Conservation (phyloP, 768 basidiomycete genomes). For the Rhizopogon salebrosus region DNA sequence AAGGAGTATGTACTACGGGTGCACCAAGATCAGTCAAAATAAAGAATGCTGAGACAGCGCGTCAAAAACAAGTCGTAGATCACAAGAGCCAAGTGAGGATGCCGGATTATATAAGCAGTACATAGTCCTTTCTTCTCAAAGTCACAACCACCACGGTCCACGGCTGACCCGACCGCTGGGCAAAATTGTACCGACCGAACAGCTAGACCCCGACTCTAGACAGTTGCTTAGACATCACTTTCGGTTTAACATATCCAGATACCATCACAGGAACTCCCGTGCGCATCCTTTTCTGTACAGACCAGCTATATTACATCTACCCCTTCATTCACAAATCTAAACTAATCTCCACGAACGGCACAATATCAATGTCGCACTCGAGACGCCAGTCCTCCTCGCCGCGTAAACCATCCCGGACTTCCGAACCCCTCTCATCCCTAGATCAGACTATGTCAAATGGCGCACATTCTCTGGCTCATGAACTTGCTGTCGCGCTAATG, state of each 20-base stretch:
- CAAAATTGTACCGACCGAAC: not conserved
- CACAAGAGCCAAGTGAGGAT: not conserved
- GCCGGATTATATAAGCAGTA: not conserved
- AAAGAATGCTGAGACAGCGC: no score
- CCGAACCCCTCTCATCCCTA: constrained; percentile 26
- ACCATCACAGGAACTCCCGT: not conserved
- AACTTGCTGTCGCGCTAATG: constrained; percentile 82
- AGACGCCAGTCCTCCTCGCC: constrained; percentile 1
- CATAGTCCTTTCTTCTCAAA: not conserved
- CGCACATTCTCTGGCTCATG: constrained; percentile 74
- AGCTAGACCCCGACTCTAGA: not conserved
- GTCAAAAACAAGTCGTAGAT: no score
- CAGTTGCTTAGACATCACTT: not conserved
- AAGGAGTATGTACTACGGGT: not conserved
- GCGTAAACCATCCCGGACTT: constrained; percentile 2
- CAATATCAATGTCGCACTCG: not conserved
- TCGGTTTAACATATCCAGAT: not conserved
- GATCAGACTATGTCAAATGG: constrained; percentile 27
- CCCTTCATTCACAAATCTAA: not conserved
- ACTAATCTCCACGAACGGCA: not conserved
- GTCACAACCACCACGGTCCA: not conserved
- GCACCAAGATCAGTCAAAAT: not conserved
- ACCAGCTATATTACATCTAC: not conserved
- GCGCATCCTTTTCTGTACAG: not conserved
- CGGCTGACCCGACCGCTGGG: not conserved